phyloP scores from a whole-genome alignment of 768 basidiomycete species.

The Hericium erinaceus region DNA sequence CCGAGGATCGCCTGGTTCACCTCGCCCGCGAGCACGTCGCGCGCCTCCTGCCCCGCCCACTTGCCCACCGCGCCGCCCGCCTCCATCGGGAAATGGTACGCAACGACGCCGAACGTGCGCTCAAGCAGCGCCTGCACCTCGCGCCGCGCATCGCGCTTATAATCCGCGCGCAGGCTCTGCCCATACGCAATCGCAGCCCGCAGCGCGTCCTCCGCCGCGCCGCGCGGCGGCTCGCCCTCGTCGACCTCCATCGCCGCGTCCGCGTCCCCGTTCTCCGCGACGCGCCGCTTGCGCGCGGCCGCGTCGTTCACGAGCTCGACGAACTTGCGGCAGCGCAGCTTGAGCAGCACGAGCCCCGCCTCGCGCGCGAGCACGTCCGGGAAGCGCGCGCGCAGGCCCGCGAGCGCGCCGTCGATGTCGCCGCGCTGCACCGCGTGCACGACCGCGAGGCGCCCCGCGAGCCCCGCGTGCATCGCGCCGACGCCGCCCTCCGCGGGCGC shows the following conservation, averaged over 20 bases:
- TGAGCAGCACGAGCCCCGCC: constrained; percentile 66
- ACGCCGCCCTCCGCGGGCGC: constrained; percentile 27
- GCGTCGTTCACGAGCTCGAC: constrained; percentile 46
- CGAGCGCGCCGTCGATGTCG: constrained; percentile 61
- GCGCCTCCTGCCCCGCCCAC: constrained; percentile 59
- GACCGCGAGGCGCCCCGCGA: constrained; percentile 61
- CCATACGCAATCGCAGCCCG: constrained; percentile 68
- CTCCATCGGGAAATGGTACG: constrained; percentile 65
- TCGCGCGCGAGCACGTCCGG: constrained; percentile 60
- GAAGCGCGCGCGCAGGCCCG: constrained; percentile 44
- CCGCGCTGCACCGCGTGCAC: constrained; percentile 61
- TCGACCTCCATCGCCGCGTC: constrained; percentile 53
- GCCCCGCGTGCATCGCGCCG: constrained; percentile 14
- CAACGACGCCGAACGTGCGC: constrained; percentile 71
- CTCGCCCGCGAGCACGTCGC: constrained; percentile 61
- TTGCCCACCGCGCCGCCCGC: constrained; percentile 57
- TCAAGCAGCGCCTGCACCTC: constrained; percentile 61
- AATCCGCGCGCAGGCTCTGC: constrained; percentile 58
- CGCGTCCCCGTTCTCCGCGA: constrained; percentile 8
- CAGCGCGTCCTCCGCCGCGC: constrained; percentile 39
- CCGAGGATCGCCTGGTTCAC: constrained; percentile 78
- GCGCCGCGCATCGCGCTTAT: constrained; percentile 49
- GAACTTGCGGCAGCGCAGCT: constrained; percentile 76
- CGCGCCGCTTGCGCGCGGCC: constrained; percentile 10
- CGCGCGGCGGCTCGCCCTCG: constrained; percentile 16